A percentile compares a stretch with the other conserved stretches of the same genome.
Conservation (phyloP, 805 yeast genomes). For the Pichia californica region DNA sequence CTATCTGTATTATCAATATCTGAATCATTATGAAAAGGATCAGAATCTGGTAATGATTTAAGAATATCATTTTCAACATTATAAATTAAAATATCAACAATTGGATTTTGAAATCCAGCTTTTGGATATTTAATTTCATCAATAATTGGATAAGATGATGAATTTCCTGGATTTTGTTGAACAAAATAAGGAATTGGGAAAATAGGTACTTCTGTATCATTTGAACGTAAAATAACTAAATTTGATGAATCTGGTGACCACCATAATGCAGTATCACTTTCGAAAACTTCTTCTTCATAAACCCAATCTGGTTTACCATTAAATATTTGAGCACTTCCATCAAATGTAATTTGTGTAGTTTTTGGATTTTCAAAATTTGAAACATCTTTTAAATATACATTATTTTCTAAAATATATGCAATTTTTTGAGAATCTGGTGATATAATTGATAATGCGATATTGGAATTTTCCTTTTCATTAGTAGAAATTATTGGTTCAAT, state of each 20-base stretch:
- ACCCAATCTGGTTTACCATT: constrained; percentile 95
- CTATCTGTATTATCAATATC: constrained; percentile 37
- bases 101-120: constrained; percentile 73
- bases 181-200: constrained; percentile 73
- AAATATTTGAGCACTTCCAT: constrained; percentile 66
- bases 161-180: constrained; percentile 35
- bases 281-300: constrained; percentile 83
- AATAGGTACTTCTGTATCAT: constrained; percentile 69
- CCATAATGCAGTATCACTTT: constrained; percentile 68
- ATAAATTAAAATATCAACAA: constrained; percentile 47
- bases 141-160: constrained; percentile 50
- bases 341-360: constrained; percentile 50
- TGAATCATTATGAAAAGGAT: constrained; percentile 37
- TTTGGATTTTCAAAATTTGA: constrained; percentile 18
- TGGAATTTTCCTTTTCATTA: constrained; percentile 11
- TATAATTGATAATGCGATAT: constrained; percentile 52
- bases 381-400: constrained; percentile 52
- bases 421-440: constrained; percentile 63
- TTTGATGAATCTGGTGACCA: constrained; percentile 77
- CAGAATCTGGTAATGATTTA: constrained; percentile 20
- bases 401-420: constrained; percentile 63
- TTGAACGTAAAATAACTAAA: constrained; percentile 57
- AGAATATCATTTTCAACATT: constrained; percentile 26
- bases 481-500: constrained; percentile 18
- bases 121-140: constrained; percentile 71